These are phyloP conservation scores for Aspergillus conjunctus DNA, from an alignment of 495 filamentous ascomycete genomes.

Conservation along the genomic window DNA sequence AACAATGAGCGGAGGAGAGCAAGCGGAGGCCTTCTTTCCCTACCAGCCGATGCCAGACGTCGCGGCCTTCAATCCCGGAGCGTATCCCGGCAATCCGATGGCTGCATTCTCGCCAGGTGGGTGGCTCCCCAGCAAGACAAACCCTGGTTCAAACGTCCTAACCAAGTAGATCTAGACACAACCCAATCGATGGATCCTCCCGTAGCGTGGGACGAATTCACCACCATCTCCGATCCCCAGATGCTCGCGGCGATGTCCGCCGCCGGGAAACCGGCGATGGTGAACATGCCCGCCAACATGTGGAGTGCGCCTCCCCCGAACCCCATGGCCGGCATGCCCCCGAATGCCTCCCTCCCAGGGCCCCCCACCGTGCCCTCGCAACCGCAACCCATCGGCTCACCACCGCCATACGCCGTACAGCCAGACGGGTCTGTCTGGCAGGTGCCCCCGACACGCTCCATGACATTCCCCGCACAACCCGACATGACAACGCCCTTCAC, in stretches of 20 bases:
- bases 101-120: constrained; percentile 41
- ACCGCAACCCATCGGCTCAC: constrained; percentile 34
- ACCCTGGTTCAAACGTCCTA: too few species aligned
- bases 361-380: constrained; percentile 41
- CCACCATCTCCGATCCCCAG: constrained; percentile 45
- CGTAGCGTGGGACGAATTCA: constrained; percentile 46
- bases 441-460: constrained; percentile 39
- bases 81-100: constrained; percentile 39
- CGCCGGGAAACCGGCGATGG: constrained; percentile 40
- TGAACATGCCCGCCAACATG: constrained; percentile 38
- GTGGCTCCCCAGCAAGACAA: constrained; percentile 11
- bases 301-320: constrained; percentile 34
- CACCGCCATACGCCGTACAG: constrained; percentile 40
- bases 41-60: constrained; percentile 48
- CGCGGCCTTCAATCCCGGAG: constrained; percentile 33
- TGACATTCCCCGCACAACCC: constrained; percentile 42
- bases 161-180: constrained; percentile 21
- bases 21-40: constrained; percentile 45
- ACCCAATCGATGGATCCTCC: constrained; percentile 39
- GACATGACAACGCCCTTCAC: constrained; percentile 34
- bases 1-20: constrained; percentile 31
- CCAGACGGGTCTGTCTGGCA: constrained; percentile 47
- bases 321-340: constrained; percentile 30
- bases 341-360: constrained; percentile 35
- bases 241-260: constrained; percentile 40